phyloP scores from a whole-genome alignment of 768 basidiomycete genomes.

The Boletus sensibilis region DNA sequence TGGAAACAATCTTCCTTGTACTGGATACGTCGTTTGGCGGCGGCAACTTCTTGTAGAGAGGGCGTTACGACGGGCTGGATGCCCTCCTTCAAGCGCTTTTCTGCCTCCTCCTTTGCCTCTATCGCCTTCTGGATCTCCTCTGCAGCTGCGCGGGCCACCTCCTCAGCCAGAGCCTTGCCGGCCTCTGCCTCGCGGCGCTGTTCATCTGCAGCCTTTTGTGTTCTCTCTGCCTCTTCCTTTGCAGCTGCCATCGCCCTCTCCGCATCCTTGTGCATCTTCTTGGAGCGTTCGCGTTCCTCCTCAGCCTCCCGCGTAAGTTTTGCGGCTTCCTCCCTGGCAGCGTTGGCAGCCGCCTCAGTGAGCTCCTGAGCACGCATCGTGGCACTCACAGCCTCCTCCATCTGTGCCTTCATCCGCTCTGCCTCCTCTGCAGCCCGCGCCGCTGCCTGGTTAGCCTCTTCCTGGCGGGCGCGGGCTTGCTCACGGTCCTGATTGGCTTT shows the following conservation, averaged over 20 bases:
- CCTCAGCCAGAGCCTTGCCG: constrained; percentile 7
- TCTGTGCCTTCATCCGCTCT: constrained; percentile 2
- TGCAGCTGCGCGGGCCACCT: constrained; percentile 6
- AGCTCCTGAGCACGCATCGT: constrained; percentile 1
- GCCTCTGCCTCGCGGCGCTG: constrained; percentile 8
- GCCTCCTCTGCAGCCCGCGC: constrained; percentile 11
- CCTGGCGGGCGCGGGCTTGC: constrained; percentile 1
- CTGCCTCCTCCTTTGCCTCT: constrained; percentile 14
- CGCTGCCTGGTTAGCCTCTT: constrained; percentile 2
- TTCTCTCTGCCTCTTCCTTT: constrained; percentile 9
- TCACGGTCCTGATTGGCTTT: constrained; percentile 10
- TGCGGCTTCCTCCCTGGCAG: constrained; percentile 7
- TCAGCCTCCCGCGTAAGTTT: constrained; percentile 1
- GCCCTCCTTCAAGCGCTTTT: constrained; percentile 21
- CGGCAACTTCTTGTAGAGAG: constrained; percentile 17
- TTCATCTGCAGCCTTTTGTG: constrained; percentile 10
- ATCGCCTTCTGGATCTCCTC: constrained; percentile 14
- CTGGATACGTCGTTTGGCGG: constrained; percentile 15
- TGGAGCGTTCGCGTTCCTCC: constrained; percentile 5
- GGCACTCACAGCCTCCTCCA: constrained; percentile 2
- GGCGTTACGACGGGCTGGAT: constrained; percentile 29
- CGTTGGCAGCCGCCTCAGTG: constrained; percentile 1
- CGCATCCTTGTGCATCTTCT: constrained; percentile 3
- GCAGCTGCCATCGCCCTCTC: constrained; percentile 4
- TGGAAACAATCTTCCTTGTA: constrained; percentile 30